phyloP scores from a whole-genome alignment of 2,329 filamentous ascomycete genomes.

The Xylaria arbuscula region DNA sequence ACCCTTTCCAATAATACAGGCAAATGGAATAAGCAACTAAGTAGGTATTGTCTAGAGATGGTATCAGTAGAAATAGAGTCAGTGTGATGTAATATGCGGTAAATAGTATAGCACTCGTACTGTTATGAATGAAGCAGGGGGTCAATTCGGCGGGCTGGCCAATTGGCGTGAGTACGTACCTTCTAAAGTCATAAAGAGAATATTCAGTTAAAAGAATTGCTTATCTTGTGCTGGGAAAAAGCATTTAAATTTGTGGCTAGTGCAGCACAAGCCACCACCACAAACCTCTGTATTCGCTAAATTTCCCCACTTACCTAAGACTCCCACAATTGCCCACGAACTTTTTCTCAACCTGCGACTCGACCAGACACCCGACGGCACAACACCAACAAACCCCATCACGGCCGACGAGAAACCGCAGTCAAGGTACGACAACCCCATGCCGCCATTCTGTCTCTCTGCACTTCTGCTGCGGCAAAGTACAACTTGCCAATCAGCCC shows the following conservation, averaged over 20 bases:
- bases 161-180: not conserved
- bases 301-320: slow-evolving; percentile 41
- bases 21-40: not conserved
- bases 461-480: not conserved
- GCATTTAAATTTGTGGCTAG: slow-evolving; percentile 40
- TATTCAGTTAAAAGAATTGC: not conserved
- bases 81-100: not conserved
- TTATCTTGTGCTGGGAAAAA: not conserved
- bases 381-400: slow-evolving; percentile 45
- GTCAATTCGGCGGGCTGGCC: too few relatives aligned
- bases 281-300: slow-evolving; percentile 41
- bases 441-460: slow-evolving; percentile 6
- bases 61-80: not conserved
- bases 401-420: slow-evolving; percentile 45
- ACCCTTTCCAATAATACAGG: not conserved
- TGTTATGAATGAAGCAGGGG: too few relatives aligned
- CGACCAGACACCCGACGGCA: slow-evolving; percentile 43
- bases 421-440: slow-evolving; percentile 45
- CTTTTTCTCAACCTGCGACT: slow-evolving; percentile 42
- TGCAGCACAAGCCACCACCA: slow-evolving; percentile 36
- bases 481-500: slow-evolving; percentile 6
- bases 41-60: not conserved
- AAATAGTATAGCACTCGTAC: too few relatives aligned
- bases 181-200: not conserved
- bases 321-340: slow-evolving; percentile 40